Evolutionary conservation across 768 basidiomycete species (phyloP), one percentile per base, ranked within the genome.

Genomic region (Russula olivacea): DNA sequence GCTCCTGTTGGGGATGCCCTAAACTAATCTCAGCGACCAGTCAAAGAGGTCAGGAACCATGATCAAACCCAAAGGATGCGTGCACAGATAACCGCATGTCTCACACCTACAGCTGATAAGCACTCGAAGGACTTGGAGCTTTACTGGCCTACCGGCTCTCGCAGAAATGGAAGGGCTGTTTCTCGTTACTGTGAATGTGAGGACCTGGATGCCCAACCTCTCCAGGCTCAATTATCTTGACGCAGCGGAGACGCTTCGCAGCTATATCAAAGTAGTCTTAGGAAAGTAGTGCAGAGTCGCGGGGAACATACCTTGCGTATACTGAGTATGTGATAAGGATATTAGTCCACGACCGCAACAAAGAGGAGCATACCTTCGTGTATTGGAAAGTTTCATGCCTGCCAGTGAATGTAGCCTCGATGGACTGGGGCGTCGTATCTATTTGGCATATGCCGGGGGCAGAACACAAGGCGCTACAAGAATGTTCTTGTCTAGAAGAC

Each of bases 341-440:
- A 38, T 36, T 21, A 12, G 10, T 14, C 19, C 4, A 53, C 38
- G n/a, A 12, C 45, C 11, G 32, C 25, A 15, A 53, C 43, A 15
- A 40, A 40, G 5, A 19, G 8, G 11, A 0, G 64, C 71, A n/a
- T 57, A 82, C 85, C 77, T 87, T 87, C 0, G 85, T 87, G 53
- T 83, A 87, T 68, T 83, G 79, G 65, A 85, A 87, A 0, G 80
- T 82, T 65, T 84, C 82, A 57, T 84, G 81, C 59, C 72, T 74
- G 1, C 86, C 85, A 0, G 79, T 80, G 66, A 86, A 87, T 0
- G 83, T 85, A 8, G 83, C 82, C 66, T 85, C 81, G 30, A 87
- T 78, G 0, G 83, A 81, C 59, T 82, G 81, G 1, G 85, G 85
- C 0, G 78, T 75, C 0, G 80, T 83, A 56, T 85, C 79, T 11